phyloP scores from a whole-genome alignment of 192 early-diverging fungal genomes.

The Coemansia sp. region DNA sequence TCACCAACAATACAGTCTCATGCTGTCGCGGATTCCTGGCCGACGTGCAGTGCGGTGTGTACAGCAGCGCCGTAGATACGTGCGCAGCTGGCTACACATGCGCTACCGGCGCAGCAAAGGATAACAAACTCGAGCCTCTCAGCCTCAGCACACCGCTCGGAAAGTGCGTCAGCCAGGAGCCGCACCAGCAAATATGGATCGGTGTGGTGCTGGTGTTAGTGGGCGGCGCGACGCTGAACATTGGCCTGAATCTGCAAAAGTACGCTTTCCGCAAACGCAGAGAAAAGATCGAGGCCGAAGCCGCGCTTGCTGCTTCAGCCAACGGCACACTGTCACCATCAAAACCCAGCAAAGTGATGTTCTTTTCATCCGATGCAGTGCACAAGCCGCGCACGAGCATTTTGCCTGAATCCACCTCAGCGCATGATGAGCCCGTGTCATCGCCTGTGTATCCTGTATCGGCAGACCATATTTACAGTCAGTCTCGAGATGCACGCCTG shows the following conservation, averaged over 20 bases:
- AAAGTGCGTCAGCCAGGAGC: slow-evolving; percentile 50
- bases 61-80: slow-evolving; percentile 52
- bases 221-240: slow-evolving; percentile 65
- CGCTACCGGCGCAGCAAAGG: slow-evolving; percentile 5
- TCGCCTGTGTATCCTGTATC: neutral
- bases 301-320: neutral
- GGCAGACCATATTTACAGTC: neutral
- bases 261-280: slow-evolving; percentile 68
- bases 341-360: slow-evolving; percentile 5
- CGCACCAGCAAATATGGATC: slow-evolving; percentile 63
- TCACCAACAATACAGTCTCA: slow-evolving; percentile 22
- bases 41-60: slow-evolving; percentile 45
- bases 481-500: neutral
- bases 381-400: neutral
- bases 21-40: slow-evolving; percentile 58
- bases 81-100: slow-evolving; percentile 47
- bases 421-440: neutral
- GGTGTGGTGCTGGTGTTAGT: slow-evolving; percentile 69
- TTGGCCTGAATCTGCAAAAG: slow-evolving; percentile 82
- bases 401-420: neutral
- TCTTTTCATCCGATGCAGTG: slow-evolving; percentile 21
- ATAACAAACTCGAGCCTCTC: neutral
- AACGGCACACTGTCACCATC: neutral
- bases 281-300: slow-evolving; percentile 30
- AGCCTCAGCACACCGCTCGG: slow-evolving; percentile 26